Conservation (phyloP, 345 rosid genomes). For the Hypericum perforatum region DNA sequence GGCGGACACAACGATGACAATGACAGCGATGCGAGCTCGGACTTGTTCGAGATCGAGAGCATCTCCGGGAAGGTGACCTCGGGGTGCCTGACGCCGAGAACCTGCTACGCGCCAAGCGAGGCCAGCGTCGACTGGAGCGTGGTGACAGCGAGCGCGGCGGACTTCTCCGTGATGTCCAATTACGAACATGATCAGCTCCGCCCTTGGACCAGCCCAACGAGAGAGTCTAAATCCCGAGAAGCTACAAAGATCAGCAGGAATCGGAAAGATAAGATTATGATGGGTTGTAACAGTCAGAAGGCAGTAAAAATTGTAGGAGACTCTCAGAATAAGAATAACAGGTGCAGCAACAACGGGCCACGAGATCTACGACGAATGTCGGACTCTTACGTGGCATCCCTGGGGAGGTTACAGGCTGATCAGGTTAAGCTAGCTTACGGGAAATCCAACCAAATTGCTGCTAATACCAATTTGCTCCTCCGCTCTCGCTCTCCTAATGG, state of each 20-base stretch:
- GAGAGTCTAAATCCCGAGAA: conserved; percentile 15
- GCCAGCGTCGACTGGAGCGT: conserved; percentile 89
- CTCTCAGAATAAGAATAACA: conserved; percentile 24
- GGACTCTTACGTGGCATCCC: conserved; percentile 16
- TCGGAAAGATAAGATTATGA: conserved; percentile 26
- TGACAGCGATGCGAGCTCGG: conserved; percentile 69
- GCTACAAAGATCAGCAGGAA: conserved; percentile 24
- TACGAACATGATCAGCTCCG: conserved; percentile 41
- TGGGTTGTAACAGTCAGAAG: conserved; percentile 73
- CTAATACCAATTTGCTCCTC: conserved; percentile 24
- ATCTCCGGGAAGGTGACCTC: conserved; percentile 51
- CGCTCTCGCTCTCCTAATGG: conserved; percentile 22
- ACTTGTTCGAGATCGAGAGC: conserved; percentile 81
- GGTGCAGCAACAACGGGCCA: conserved; percentile 21
- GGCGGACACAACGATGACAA: conserved; percentile 33
- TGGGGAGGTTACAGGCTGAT: conserved; percentile 36
- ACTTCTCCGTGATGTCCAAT: conserved; percentile 55
- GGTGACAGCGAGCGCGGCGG: conserved; percentile 73
- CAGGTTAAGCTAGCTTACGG: conserved; percentile 21
- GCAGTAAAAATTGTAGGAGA: conserved; percentile 54
- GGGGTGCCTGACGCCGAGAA: conserved; percentile 36
- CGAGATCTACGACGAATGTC: conserved; percentile 12
- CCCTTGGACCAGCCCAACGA: conserved; percentile 17
- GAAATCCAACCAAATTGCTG: conserved; percentile 16
- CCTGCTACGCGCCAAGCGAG: conserved; percentile 74